Evolutionary conservation across 495 filamentous ascomycete species (phyloP).

Genomic region (Trichoderma gamsii): DNA sequence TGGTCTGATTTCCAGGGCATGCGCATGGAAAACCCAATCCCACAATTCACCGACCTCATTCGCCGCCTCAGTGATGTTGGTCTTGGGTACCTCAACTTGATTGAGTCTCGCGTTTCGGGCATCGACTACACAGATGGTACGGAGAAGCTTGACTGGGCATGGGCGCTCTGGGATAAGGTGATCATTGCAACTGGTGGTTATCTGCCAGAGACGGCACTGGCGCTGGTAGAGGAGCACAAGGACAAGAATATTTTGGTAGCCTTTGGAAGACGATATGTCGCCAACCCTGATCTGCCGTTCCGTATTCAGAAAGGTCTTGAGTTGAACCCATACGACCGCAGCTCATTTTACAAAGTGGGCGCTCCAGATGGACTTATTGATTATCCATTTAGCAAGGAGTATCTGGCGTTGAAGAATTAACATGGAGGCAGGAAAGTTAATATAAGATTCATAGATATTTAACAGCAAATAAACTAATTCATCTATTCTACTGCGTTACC

Average conservation of each 20-base stretch:
- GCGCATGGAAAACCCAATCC: conserved; percentile 55
- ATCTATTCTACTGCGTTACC: not conserved
- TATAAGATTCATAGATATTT: not conserved
- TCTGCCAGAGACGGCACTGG: conserved; percentile 27
- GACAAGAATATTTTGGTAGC: conserved; percentile 44
- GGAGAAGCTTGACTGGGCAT: conserved; percentile 22
- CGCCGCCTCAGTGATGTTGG: conserved; percentile 46
- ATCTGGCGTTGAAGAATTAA: not conserved
- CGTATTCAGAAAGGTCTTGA: conserved; percentile 47
- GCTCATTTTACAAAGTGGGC: conserved; percentile 48
- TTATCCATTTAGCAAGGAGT: conserved; percentile 41
- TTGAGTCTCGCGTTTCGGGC: conserved; percentile 43
- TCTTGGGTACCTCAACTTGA: conserved; percentile 62
- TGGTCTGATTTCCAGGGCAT: conserved; percentile 63
- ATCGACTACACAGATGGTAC: conserved; percentile 8
- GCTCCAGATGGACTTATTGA: conserved; percentile 55
- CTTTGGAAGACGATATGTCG: conserved; percentile 56
- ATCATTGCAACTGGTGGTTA: conserved; percentile 28
- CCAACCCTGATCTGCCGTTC: conserved; percentile 63
- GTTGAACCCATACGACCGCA: conserved; percentile 47
- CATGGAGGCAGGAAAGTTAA: not conserved
- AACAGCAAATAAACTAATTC: not conserved
- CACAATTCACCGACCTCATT: conserved; percentile 57
- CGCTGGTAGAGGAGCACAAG: conserved; percentile 45
- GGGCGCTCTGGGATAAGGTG: conserved; percentile 25